These are phyloP conservation scores for Drechslerella stenobrocha DNA, from an alignment of 2,329 filamentous ascomycete species.

Conservation along the genomic window DNA sequence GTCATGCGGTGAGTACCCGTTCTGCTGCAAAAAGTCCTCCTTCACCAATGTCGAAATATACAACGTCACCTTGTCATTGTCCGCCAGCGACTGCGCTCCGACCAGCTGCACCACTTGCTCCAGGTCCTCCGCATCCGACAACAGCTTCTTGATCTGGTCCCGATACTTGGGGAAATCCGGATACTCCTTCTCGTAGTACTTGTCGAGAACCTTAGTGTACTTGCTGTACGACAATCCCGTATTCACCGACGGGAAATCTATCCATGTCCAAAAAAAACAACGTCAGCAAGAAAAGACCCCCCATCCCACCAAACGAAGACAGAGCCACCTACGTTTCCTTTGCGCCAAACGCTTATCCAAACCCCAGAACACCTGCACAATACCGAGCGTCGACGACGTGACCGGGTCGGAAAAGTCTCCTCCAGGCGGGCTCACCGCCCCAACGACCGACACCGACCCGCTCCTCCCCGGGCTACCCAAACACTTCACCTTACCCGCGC, in stretches of 20 bases:
- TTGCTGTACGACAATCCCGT: conserved; percentile 94
- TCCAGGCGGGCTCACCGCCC: conserved; percentile 93
- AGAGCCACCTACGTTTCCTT: conserved; percentile 34
- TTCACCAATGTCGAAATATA: conserved; percentile 90
- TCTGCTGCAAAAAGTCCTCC: conserved; percentile 98
- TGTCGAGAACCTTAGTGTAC: conserved; percentile 85
- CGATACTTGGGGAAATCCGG: conserved; percentile 92
- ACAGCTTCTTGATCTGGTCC: conserved; percentile 88
- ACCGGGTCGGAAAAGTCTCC: conserved; percentile 99
- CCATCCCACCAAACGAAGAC: not conserved
- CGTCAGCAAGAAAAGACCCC: not conserved
- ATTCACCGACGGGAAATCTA: conserved; percentile 97
- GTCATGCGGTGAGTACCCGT: conserved; percentile 98
- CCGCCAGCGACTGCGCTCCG: conserved; percentile 92
- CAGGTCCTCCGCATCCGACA: conserved; percentile 93
- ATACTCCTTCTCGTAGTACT: conserved; percentile 89
- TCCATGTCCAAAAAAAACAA: conserved; percentile 1
- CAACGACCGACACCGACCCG: conserved; percentile 96
- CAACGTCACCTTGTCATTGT: conserved; percentile 96
- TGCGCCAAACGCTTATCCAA: conserved; percentile 48
- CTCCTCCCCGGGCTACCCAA: conserved; percentile 85
- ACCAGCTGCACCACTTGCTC: conserved; percentile 99
- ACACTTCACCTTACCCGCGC: conserved; percentile 81
- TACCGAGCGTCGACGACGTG: conserved; percentile 87
- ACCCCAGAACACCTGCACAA: conserved; percentile 99